A percentile compares a stretch with the other conserved stretches of the same genome.
Conservation (phyloP, 495 filamentous ascomycete species). For the Lepraria neglecta region DNA sequence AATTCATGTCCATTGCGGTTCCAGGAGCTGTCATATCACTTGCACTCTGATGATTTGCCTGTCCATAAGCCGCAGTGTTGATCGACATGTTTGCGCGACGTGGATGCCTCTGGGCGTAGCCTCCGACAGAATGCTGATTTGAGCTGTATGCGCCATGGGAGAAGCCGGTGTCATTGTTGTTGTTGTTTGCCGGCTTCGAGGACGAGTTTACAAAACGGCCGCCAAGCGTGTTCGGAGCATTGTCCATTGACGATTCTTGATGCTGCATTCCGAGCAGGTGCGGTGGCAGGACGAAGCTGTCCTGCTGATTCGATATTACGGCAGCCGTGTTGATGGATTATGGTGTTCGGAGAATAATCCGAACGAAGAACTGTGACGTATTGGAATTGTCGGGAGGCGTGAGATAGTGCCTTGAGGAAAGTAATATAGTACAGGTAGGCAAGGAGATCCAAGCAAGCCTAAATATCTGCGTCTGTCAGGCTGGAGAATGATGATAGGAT, state of each 20-base stretch:
- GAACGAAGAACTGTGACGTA: slow-evolving; percentile 11
- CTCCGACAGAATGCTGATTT: slow-evolving; percentile 59
- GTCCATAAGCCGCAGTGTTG: slow-evolving; percentile 60
- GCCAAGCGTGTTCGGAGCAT: slow-evolving; percentile 41
- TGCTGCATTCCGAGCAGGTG: slow-evolving; percentile 82
- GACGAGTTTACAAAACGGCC: slow-evolving; percentile 55
- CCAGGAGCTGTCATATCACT: slow-evolving; percentile 81
- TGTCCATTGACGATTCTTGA: slow-evolving; percentile 46
- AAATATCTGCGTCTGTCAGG: slow-evolving; percentile 1
- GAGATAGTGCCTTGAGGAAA: slow-evolving; percentile 5
- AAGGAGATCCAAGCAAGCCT: neutral
- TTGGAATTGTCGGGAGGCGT: neutral
- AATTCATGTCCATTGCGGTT: slow-evolving; percentile 94
- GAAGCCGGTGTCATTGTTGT: slow-evolving; percentile 73
- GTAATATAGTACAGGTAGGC: slow-evolving; percentile 14
- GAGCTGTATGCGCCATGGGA: slow-evolving; percentile 84
- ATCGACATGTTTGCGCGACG: slow-evolving; percentile 84
- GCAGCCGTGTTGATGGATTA: slow-evolving; percentile 14
- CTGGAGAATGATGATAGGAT: neutral
- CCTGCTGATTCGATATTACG: slow-evolving; percentile 44
- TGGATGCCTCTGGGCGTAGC: slow-evolving; percentile 76
- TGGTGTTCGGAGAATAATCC: slow-evolving; percentile 8
- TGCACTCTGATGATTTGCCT: slow-evolving; percentile 49
- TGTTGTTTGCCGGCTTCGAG: slow-evolving; percentile 61
- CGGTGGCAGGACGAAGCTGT: slow-evolving; percentile 67